Base-by-base conservation (phyloP, 257 asterid genomes). In the Oldenlandia corymbosa region DNA sequence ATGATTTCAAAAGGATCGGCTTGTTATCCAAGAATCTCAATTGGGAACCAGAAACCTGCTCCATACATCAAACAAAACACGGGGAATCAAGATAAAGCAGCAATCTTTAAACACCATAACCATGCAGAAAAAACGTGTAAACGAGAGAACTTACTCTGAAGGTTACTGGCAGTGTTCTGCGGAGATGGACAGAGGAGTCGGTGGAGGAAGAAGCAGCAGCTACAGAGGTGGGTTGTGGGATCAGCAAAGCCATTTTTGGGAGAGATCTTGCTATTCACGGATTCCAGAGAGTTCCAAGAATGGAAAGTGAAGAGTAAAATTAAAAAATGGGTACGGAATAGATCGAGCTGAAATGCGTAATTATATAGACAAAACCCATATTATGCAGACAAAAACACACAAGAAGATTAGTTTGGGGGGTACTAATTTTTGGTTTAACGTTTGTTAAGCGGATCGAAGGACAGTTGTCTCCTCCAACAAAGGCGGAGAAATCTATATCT, bases 401-500 rank as follows among this genome's bases (percentile, higher is more conserved):
- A 23, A 32, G 64, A 9, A 34, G 39, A 34, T 52, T 52, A 39
- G 72, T 66, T 43, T 42, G 62, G n/a, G n/a, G n/a, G n/a, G n/a
- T 61, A 21, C 48, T 20, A 28, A 53, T 65, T 60, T 62, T 37
- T 45, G 50, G 8, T 16, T n/a, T 5, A 52, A 48, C 16, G 64
- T 4, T 59, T 61, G 65, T 72, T 58, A 62, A 69, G 66, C 58
- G 62, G 76, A 73, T 66, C 82, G 39, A 70, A 66, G 9, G 45
- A 65, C 76, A 66, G 58, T 23, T 77, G 75, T 70, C 62, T 36
- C 49, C 77, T 74, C 83, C 83, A 74, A 78, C 61, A 69, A 73
- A 73, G 79, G 48, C 77, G 83, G 83, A 74, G 83, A 68, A 53
- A 54, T 55, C 79, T 21, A 78, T 46, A 73, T 67, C 2, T n/a